phyloP scores from a whole-genome alignment of 2,329 filamentous ascomycete genomes.

The Dryadomyces quercivorus region DNA sequence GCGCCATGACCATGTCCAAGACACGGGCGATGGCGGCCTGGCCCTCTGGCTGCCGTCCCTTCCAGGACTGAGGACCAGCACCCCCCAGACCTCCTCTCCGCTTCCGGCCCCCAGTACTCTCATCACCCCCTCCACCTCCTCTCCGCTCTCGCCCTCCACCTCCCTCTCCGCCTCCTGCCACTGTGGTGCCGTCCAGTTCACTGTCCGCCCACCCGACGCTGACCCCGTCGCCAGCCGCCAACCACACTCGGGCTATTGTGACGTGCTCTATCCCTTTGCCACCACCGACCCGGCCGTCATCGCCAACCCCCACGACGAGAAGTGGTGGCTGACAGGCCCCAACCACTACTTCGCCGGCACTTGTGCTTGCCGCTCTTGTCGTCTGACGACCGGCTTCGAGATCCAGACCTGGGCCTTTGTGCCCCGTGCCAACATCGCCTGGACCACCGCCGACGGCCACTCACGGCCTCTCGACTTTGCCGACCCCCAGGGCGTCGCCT shows the following conservation, averaged over 20 bases:
- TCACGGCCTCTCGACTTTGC: not conserved
- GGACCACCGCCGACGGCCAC: not conserved
- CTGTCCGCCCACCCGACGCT: slow-evolving; percentile 41
- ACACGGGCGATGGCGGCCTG: slow-evolving; percentile 26
- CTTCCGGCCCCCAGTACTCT: no score
- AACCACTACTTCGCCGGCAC: slow-evolving; percentile 41
- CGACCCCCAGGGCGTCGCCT: not conserved
- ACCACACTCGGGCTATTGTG: slow-evolving; percentile 35
- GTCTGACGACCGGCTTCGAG: slow-evolving; percentile 47
- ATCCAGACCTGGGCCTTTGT: slow-evolving; percentile 56
- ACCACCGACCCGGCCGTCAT: slow-evolving; percentile 11
- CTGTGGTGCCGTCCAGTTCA: slow-evolving; percentile 43
- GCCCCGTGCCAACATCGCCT: slow-evolving; percentile 44
- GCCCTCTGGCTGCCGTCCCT: slow-evolving; percentile 18
- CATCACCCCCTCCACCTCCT: not conserved
- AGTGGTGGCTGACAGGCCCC: slow-evolving; percentile 44
- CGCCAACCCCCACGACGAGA: slow-evolving; percentile 33
- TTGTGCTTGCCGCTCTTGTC: slow-evolving; percentile 51
- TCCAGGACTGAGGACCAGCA: not conserved
- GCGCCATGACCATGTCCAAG: slow-evolving; percentile 15
- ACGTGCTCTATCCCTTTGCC: slow-evolving; percentile 36
- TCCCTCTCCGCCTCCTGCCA: slow-evolving; percentile 22
- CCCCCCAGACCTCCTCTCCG: not conserved
- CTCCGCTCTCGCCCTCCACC: no score
- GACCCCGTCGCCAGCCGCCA: slow-evolving; percentile 23